phyloP scores from a whole-genome alignment of 164 flowering plant species.

The Euptelea pleiosperma region DNA sequence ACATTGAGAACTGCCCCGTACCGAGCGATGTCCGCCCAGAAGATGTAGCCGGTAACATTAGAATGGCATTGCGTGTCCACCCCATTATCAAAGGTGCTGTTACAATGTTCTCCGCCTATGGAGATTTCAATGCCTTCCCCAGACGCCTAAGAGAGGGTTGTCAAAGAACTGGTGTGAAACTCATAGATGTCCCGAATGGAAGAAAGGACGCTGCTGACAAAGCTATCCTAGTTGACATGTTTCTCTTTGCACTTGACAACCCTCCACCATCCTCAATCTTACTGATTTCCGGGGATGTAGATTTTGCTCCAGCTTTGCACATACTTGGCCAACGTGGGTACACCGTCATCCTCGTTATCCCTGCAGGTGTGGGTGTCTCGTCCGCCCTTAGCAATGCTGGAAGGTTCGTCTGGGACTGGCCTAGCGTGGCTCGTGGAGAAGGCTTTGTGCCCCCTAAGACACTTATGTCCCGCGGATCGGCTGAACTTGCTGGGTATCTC shows the following conservation, averaged over 20 bases:
- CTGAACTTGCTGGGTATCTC: constrained; percentile 40
- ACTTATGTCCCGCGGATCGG: constrained; percentile 32
- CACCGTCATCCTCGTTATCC: constrained; percentile 82
- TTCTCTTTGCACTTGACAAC: constrained; percentile 94
- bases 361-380: constrained; percentile 73
- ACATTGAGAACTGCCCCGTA: constrained; percentile 93
- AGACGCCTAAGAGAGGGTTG: constrained; percentile 90
- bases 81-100: constrained; percentile 82
- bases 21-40: constrained; percentile 93
- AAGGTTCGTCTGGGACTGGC: constrained; percentile 95
- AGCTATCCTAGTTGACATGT: constrained; percentile 95
- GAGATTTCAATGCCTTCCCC: constrained; percentile 93
- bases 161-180: constrained; percentile 95
- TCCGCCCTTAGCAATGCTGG: constrained; percentile 92
- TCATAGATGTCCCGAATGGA: constrained; percentile 93
- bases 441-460: constrained; percentile 70
- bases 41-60: constrained; percentile 88
- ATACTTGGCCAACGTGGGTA: constrained; percentile 96
- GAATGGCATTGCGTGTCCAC: constrained; percentile 86
- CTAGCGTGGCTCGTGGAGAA: constrained; percentile 88
- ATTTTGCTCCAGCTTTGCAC: constrained; percentile 96
- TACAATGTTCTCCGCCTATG: constrained; percentile 80
- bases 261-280: constrained; percentile 88
- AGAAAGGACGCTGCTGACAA: constrained; percentile 98
- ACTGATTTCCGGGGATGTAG: constrained; percentile 94